Evolutionary conservation across 306 rosid species (phyloP).

Genomic region (Trifolium repens): DNA sequence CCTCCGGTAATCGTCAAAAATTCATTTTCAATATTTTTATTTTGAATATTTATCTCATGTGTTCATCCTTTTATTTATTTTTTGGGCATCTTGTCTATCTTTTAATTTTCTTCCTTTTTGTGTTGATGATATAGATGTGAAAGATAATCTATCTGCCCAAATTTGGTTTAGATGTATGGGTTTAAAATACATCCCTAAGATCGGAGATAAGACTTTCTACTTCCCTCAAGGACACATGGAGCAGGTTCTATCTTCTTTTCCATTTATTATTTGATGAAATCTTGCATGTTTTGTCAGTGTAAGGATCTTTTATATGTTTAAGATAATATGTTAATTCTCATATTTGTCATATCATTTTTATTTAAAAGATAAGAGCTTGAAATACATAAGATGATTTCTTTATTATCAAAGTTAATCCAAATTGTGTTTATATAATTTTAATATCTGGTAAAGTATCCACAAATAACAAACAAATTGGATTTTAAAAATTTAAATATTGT

Average conservation of each 20-base stretch:
- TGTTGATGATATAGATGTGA: constrained; percentile 37
- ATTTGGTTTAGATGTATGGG: constrained; percentile 71
- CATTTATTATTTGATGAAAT: neutral
- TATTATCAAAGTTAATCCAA: neutral
- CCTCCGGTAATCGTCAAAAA: neutral
- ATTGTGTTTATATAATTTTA: too few relatives aligned
- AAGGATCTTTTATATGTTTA: neutral
- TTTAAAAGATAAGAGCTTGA: neutral
- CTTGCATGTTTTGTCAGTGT: neutral
- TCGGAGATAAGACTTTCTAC: constrained; percentile 59
- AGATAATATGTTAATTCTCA: neutral
- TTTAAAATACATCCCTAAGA: constrained; percentile 50
- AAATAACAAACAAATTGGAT: too few relatives aligned
- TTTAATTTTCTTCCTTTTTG: neutral
- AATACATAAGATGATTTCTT: neutral
- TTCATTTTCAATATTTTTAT: neutral
- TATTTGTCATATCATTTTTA: neutral
- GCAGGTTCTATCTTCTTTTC: constrained; percentile 56
- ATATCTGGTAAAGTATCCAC: too few relatives aligned
- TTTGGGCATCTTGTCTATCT: neutral
- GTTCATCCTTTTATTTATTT: neutral
- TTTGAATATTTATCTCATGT: neutral
- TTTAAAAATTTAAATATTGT: too few relatives aligned
- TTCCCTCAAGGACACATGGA: constrained; percentile 78
- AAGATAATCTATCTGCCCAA: constrained; percentile 36